Evolutionary conservation across 176 grass and related monocot genomes (phyloP).

Genomic region (Hordeum marinum): DNA sequence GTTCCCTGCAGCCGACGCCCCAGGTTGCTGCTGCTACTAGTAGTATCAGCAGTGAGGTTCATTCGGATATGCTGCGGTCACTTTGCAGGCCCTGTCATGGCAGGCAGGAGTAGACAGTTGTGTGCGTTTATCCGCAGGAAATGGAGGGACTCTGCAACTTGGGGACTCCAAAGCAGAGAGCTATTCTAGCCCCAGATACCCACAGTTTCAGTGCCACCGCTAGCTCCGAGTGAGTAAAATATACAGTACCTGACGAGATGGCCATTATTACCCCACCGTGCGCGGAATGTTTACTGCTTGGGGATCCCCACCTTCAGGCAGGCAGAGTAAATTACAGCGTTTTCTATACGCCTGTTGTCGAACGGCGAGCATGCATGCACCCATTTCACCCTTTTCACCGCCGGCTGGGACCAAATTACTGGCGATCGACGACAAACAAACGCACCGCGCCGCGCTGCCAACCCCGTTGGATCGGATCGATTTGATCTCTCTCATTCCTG

Average conservation of each 20-base stretch:
- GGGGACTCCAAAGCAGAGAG: background rate
- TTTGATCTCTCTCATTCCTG: slow-evolving; percentile 6
- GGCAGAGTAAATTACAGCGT: slow-evolving; percentile 10
- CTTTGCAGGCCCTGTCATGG: background rate
- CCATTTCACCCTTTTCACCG: background rate
- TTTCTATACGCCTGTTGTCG: background rate
- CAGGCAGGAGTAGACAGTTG: background rate
- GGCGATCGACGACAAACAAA: background rate
- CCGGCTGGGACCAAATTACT: background rate
- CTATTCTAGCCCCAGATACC: background rate
- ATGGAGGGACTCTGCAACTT: background rate
- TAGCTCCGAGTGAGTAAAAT: background rate
- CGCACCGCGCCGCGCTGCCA: background rate
- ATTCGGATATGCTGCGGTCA: background rate
- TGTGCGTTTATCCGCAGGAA: background rate
- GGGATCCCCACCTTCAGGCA: slow-evolving; percentile 37
- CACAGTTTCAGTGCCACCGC: slow-evolving; percentile 23
- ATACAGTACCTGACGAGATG: background rate
- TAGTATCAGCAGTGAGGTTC: too few species aligned
- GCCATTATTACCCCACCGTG: slow-evolving; percentile 7
- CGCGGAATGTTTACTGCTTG: slow-evolving; percentile 38
- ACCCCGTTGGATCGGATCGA: background rate
- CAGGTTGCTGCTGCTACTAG: too few species aligned
- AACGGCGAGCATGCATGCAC: too few species aligned
- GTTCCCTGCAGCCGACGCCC: too few species aligned